Evolutionary conservation across 805 yeast species (phyloP).

Genomic region (Metschnikowia lunata): DNA sequence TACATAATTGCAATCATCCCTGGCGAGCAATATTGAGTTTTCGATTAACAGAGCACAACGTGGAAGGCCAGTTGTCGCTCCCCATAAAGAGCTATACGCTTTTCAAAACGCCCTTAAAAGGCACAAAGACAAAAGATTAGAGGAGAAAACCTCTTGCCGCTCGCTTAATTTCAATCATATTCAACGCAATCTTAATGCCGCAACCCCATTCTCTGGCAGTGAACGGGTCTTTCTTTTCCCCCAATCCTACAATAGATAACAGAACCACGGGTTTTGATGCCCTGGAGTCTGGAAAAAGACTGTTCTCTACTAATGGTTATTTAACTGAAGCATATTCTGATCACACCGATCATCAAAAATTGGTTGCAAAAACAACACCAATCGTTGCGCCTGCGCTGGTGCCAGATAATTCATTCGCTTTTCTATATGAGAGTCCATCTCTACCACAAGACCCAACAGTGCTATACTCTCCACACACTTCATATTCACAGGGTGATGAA

Average conservation of each 20-base stretch:
- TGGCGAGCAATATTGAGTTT: too few relatives aligned
- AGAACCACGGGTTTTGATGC: not conserved
- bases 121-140: not conserved
- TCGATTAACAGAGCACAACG: too few relatives aligned
- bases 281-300: not conserved
- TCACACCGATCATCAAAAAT: not conserved
- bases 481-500: not conserved
- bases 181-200: not conserved
- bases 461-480: conserved; percentile 1
- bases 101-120: not conserved
- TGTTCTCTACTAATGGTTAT: not conserved
- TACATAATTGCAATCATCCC: too few relatives aligned
- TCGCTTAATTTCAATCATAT: conserved; percentile 1
- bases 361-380: conserved; percentile 4
- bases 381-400: not conserved
- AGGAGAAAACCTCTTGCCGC: conserved; percentile 5
- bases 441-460: not conserved
- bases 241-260: not conserved
- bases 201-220: not conserved
- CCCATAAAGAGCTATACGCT: not conserved
- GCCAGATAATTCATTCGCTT: not conserved
- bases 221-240: conserved; percentile 2
- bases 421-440: conserved; percentile 1
- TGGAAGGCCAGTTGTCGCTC: too few relatives aligned
- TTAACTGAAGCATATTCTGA: not conserved